Evolutionary conservation across 768 basidiomycete genomes (phyloP).

Genomic region (Mrakia blollopis): DNA sequence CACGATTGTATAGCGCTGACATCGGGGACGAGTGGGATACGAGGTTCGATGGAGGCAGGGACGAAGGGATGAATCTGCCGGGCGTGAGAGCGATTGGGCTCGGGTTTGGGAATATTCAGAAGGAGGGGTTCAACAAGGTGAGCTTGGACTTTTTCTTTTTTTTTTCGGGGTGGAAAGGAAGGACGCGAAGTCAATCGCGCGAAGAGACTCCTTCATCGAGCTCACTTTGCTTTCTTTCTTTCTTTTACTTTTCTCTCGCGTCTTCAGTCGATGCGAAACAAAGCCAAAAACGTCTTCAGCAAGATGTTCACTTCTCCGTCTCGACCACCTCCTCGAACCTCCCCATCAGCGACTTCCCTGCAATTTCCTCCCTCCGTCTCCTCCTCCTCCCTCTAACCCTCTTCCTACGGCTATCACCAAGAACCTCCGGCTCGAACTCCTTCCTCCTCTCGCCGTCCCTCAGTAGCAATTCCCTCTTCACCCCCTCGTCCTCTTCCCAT

Average conservation of each 20-base stretch:
- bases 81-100: neutral
- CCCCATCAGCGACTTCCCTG: conserved; percentile 1
- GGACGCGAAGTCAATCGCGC: too few relatives aligned
- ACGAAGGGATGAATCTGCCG: neutral
- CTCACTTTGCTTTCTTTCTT: neutral
- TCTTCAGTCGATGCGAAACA: conserved; percentile 16
- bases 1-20: too few relatives aligned
- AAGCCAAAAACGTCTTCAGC: conserved; percentile 26
- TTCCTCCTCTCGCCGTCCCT: neutral
- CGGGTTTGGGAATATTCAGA: neutral
- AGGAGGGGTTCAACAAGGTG: conserved; percentile 12
- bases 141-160: neutral
- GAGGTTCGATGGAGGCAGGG: neutral
- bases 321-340: neutral
- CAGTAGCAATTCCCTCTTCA: neutral
- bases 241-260: neutral
- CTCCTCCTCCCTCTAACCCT: conserved; percentile 1
- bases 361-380: neutral
- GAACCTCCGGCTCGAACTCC: neutral
- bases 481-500: neutral
- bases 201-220: too few relatives aligned
- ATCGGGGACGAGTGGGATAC: conserved; percentile 16
- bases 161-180: too few relatives aligned
- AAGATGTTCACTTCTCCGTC: conserved; percentile 24
- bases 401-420: neutral